Evolutionary conservation across 2,329 filamentous ascomycete species (phyloP), one percentile per base, ranked within the genome.

Genomic region (Scedosporium apiospermum): DNA sequence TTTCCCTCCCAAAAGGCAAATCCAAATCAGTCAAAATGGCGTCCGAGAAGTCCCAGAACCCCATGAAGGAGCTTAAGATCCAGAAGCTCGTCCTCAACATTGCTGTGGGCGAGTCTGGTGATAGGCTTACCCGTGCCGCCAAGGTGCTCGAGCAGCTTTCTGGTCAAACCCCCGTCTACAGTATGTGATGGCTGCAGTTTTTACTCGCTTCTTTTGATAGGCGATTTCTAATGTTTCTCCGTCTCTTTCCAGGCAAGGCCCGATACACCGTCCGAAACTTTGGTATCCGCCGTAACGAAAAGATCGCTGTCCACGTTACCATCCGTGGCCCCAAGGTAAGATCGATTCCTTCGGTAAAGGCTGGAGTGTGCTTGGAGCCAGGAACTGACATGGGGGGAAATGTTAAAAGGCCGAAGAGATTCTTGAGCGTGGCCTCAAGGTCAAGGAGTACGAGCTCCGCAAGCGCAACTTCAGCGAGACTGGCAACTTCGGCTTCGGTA

Each of bases 271-370:
- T 99, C 87, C 93, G 95, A 85, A 98, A 93, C 77, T 99, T 99
- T 82, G 95, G 95, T 89, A 99, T 99, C 88, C 93, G 95, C 80
- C 93, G 95, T 92, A 99, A 99, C 90, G 95, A 99, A 82, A 98
- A 97, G 90, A 99, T 99, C 77, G 84, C 95, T 71, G 95, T 99
- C 72, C 95, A 99, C 86, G 95, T 99, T 77, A 99, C 95, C 77
- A 93, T 99, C 83, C 95, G 95, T 79, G 95, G 95, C 77, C 93
- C 95, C 82, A 79, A 97, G 77, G 76, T 78, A 75, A 69, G 67
- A 58, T 42, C 16, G 44, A 18, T 53, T 21, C 7, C 60, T 26
- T n/a, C 23, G 5, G 10, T 57, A 14, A 6, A 6, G 18, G 6
- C 4, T 3, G 23, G 16, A 16, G 6, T 6, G 12, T 7, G 9